Percentiles rank a stretch among this genome's conserved stretches.
Evolutionary conservation across 192 early-diverging fungal genomes (phyloP).

Genomic region (Powellomyces hirtus): DNA sequence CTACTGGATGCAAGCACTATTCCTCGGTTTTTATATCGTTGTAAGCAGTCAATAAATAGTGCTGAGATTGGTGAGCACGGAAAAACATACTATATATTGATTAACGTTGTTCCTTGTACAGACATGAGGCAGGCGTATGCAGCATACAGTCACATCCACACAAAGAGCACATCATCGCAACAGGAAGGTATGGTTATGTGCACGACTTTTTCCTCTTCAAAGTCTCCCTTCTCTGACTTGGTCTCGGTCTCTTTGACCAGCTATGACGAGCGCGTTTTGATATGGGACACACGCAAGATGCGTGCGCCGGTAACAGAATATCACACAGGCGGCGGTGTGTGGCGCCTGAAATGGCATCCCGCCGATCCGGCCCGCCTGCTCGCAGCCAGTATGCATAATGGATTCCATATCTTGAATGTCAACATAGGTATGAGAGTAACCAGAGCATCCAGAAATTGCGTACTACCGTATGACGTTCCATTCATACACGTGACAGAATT

Average conservation of each 20-base stretch:
- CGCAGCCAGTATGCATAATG: slow-evolving; percentile 89
- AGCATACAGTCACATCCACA: slow-evolving; percentile 85
- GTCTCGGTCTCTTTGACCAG: slow-evolving; percentile 46
- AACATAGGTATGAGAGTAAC: slow-evolving; percentile 29
- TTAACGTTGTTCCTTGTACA: no score
- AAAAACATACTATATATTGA: no score
- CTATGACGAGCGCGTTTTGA: slow-evolving; percentile 84
- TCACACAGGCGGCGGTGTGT: slow-evolving; percentile 84
- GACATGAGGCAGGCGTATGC: slow-evolving; percentile 88
- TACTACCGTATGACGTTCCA: not conserved
- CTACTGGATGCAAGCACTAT: no score
- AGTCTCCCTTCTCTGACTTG: no score
- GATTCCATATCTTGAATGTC: slow-evolving; percentile 76
- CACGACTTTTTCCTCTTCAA: not conserved
- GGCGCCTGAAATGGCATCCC: slow-evolving; percentile 96
- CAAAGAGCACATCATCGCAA: slow-evolving; percentile 74
- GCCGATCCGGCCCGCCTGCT: slow-evolving; percentile 56
- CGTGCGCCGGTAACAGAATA: slow-evolving; percentile 65
- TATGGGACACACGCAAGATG: slow-evolving; percentile 92
- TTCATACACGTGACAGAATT: not conserved
- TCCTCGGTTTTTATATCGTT: no score
- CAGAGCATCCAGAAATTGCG: not conserved
- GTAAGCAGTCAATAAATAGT: no score
- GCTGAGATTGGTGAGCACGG: no score
- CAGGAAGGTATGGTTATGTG: slow-evolving; percentile 72